phyloP scores from a whole-genome alignment of 2,329 filamentous ascomycete species.

The Fusarium hostae region DNA sequence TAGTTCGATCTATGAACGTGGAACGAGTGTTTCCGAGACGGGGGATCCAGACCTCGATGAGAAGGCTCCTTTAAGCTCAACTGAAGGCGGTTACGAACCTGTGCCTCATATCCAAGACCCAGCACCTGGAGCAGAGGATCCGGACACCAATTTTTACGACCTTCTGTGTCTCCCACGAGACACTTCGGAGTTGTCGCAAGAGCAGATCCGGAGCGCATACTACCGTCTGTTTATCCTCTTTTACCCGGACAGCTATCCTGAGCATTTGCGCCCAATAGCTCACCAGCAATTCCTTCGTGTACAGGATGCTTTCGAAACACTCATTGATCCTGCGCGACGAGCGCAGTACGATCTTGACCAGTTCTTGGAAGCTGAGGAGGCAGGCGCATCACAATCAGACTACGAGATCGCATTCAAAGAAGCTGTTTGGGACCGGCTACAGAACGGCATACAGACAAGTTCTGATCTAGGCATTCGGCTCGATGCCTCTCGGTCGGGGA shows the following conservation, averaged over 20 bases:
- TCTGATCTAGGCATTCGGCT: slow-evolving; percentile 55
- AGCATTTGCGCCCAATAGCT: slow-evolving; percentile 52
- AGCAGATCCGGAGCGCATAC: slow-evolving; percentile 58
- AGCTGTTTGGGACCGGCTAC: slow-evolving; percentile 34
- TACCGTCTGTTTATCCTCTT: slow-evolving; percentile 58
- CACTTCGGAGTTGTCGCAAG: slow-evolving; percentile 37
- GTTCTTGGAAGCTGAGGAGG: slow-evolving; percentile 34
- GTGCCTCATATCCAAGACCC: slow-evolving; percentile 1
- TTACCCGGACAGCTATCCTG: slow-evolving; percentile 56
- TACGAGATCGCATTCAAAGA: slow-evolving; percentile 38
- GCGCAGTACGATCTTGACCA: slow-evolving; percentile 55
- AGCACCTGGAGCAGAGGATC: background rate
- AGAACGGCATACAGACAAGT: slow-evolving; percentile 42
- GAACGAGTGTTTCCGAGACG: slow-evolving; percentile 41
- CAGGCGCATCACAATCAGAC: slow-evolving; percentile 27
- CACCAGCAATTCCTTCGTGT: slow-evolving; percentile 54
- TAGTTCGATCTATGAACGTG: slow-evolving; percentile 55
- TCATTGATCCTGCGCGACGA: slow-evolving; percentile 57
- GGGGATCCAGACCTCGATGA: slow-evolving; percentile 25
- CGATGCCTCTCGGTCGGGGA: slow-evolving; percentile 43
- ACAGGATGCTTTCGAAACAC: slow-evolving; percentile 59
- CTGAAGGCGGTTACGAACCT: slow-evolving; percentile 15
- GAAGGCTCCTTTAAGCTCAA: slow-evolving; percentile 20
- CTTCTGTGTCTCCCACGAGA: slow-evolving; percentile 56
- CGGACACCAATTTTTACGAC: slow-evolving; percentile 56